Evolutionary conservation across 345 rosid species (phyloP).

Genomic region (Camelina neglecta): DNA sequence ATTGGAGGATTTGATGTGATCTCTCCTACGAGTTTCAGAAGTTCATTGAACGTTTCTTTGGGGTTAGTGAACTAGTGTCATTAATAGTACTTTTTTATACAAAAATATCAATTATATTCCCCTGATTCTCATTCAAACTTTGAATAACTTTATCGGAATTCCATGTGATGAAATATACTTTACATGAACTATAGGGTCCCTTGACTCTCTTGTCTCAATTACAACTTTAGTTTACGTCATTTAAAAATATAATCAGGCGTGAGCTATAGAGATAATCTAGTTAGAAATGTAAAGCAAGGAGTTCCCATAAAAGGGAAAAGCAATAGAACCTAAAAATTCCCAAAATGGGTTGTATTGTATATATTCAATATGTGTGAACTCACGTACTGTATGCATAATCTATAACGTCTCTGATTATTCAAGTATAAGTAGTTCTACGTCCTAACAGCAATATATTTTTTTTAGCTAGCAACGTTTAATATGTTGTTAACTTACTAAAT

Average conservation of each 20-base stretch:
- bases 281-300: background rate
- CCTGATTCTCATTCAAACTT: constrained; percentile 41
- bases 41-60: constrained; percentile 35
- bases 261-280: background rate
- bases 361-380: no score
- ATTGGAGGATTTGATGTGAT: constrained; percentile 39
- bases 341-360: background rate
- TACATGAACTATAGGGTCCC: constrained; percentile 40
- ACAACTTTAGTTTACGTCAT: constrained; percentile 31
- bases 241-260: background rate
- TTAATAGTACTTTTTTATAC: background rate
- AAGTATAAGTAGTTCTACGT: no score
- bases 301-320: constrained; percentile 7
- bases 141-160: constrained; percentile 34
- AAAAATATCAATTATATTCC: background rate
- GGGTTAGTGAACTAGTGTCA: constrained; percentile 18
- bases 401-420: no score
- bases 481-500: background rate
- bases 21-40: constrained; percentile 18
- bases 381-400: no score
- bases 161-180: constrained; percentile 46
- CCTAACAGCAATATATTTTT: no score
- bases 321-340: background rate
- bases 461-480: background rate
- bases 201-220: constrained; percentile 38